Evolutionary conservation across 139 green algal species (phyloP).

Genomic region (Eudorina sp.): DNA sequence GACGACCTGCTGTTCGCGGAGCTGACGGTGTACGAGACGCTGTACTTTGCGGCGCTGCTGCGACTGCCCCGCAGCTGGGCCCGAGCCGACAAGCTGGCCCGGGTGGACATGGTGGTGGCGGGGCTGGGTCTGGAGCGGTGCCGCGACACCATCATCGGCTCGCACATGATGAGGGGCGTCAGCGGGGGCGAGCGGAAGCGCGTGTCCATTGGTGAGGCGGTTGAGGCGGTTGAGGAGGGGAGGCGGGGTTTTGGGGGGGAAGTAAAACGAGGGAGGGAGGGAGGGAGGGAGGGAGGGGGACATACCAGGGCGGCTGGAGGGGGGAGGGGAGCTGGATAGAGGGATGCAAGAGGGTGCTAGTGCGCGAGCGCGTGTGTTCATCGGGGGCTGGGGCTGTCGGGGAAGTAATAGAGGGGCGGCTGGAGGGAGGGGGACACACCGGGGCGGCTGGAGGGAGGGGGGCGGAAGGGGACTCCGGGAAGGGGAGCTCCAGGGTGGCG

Average conservation of each 20-base stretch:
- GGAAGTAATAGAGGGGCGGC: too few relatives aligned
- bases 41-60: conserved; percentile 89
- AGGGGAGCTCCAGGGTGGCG: too few relatives aligned
- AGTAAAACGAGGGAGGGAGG: neutral
- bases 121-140: conserved; percentile 83
- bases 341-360: too few relatives aligned
- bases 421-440: too few relatives aligned
- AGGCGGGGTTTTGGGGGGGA: neutral
- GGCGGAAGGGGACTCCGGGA: too few relatives aligned
- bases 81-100: conserved; percentile 68
- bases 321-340: too few relatives aligned
- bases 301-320: too few relatives aligned
- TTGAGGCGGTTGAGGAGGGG: neutral
- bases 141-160: conserved; percentile 90
- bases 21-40: conserved; percentile 86
- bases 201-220: conserved; percentile 72
- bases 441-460: too few relatives aligned
- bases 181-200: conserved; percentile 95
- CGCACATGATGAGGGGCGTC: conserved; percentile 59
- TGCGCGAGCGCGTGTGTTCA: too few relatives aligned
- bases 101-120: conserved; percentile 81
- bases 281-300: too few relatives aligned
- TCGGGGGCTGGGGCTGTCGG: too few relatives aligned
- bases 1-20: conserved; percentile 91
- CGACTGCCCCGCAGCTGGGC: conserved; percentile 82